Evolutionary conservation across 441 rosid genomes (phyloP), one percentile per base, ranked within the genome.

Genomic region (Viola pubescens): DNA sequence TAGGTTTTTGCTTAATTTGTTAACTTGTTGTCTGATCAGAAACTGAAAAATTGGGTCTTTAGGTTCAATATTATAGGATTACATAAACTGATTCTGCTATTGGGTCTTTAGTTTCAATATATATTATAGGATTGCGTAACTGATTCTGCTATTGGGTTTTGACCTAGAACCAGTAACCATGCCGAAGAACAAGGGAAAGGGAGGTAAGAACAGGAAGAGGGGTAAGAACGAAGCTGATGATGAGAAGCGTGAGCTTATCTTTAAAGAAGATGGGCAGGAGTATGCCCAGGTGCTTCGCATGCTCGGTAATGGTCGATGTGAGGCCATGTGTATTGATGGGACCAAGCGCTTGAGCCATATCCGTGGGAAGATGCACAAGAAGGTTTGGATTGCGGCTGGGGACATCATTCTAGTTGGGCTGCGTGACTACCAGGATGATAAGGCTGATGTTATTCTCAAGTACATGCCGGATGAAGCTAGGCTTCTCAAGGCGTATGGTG

Each of bases 141-240:
- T 58, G 45, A 63, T 49, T 26, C 19, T 13, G 9, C 12, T 4
- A 7, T 52, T 52, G 13, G n/a, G 39, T 45, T 16, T 70, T 54
- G 13, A 37, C 47, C 14, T 41, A 72, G 72, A 54, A 52, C 38
- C 52, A 49, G 57, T 16, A 59, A 66, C 41, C 52, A 83, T 86
- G 89, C 89, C 86, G 67, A 86, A 86, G 88, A 86, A 86, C 70
- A 83, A 83, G 75, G 88, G 89, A 61, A 83, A 83, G 77, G 94
- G 89, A 83, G 88, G 89, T 62, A 86, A 86, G 84, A 86, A 86
- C 68, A 83, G 84, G 81, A 86, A 86, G 84, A 83, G 92, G 77
- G 92, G 92, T 73, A 86, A 86, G 85, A 86, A 86, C 6, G 87
- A 86, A 79, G 89, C 84, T 8, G 89, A 81, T 52, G 92, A 81